Percentiles rank a stretch among this genome's conserved stretches.
Evolutionary conservation across 495 filamentous ascomycete genomes (phyloP).

Genomic region (Penicillium angulare): DNA sequence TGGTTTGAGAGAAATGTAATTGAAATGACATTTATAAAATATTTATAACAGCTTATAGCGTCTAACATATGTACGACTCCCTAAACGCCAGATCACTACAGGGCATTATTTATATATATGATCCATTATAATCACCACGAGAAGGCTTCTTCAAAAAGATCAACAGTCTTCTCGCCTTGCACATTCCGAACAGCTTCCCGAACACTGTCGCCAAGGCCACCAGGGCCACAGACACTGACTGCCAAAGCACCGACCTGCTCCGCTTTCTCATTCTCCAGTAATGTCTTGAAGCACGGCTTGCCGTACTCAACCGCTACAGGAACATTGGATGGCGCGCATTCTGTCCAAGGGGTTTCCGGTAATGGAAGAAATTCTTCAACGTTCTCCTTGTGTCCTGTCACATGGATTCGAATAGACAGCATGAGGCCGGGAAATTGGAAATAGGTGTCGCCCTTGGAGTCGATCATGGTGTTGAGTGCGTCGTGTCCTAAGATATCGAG

Average conservation of each 20-base stretch:
- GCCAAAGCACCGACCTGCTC: constrained; percentile 44
- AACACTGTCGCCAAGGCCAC: constrained; percentile 44
- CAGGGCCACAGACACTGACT: constrained; percentile 47
- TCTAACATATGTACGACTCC: not conserved
- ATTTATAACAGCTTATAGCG: not conserved
- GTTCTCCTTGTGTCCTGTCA: constrained; percentile 29
- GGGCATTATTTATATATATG: not conserved
- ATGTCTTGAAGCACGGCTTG: constrained; percentile 31
- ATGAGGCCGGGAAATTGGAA: constrained; percentile 31
- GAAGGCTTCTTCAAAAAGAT: constrained; percentile 46
- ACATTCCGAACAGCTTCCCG: constrained; percentile 36
- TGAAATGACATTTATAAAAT: not conserved
- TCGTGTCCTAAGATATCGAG: constrained; percentile 36
- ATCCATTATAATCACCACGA: constrained; percentile 34
- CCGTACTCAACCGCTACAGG: constrained; percentile 30
- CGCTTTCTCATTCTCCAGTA: constrained; percentile 37
- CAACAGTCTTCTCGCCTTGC: constrained; percentile 35
- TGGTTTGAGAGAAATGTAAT: too few relatives aligned
- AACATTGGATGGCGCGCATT: constrained; percentile 26
- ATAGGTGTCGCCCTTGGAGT: constrained; percentile 27
- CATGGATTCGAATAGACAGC: constrained; percentile 35
- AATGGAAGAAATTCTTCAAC: constrained; percentile 27
- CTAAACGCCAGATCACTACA: not conserved
- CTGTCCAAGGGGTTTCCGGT: constrained; percentile 32
- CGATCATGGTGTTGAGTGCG: constrained; percentile 18